Evolutionary conservation across 2,329 filamentous ascomycete genomes (phyloP).

Genomic region (Sarocladium brachiariae): DNA sequence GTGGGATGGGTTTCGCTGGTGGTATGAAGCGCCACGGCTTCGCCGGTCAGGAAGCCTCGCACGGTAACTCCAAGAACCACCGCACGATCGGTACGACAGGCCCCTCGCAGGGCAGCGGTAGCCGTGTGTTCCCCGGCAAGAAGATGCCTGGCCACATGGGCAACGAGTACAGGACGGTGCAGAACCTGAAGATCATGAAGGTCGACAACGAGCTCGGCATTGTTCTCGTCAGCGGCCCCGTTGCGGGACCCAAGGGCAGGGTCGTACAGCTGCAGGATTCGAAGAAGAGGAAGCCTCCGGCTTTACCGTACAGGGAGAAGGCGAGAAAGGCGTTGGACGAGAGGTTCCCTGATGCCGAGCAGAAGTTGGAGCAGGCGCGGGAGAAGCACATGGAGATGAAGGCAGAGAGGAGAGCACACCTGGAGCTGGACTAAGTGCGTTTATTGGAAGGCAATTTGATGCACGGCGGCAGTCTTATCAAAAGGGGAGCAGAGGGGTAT

Average conservation of each 20-base stretch:
- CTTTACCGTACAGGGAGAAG: slow-evolving; percentile 41
- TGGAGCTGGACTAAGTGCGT: background rate
- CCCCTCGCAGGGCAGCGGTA: slow-evolving; percentile 85
- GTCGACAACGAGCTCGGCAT: slow-evolving; percentile 83
- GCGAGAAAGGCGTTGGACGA: slow-evolving; percentile 35
- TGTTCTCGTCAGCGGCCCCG: slow-evolving; percentile 77
- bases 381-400: slow-evolving; percentile 47
- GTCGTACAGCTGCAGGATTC: slow-evolving; percentile 84
- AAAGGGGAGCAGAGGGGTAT: slow-evolving; percentile 5
- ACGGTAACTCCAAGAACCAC: slow-evolving; percentile 94
- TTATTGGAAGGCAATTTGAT: background rate
- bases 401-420: slow-evolving; percentile 24
- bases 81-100: slow-evolving; percentile 85
- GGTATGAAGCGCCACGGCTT: slow-evolving; percentile 98
- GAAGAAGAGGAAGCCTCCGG: slow-evolving; percentile 68
- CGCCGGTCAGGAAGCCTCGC: slow-evolving; percentile 77
- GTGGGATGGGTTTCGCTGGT: slow-evolving; percentile 91
- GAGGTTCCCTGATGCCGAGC: slow-evolving; percentile 39
- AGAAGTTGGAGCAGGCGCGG: slow-evolving; percentile 41
- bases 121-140: slow-evolving; percentile 89
- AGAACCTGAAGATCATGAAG: slow-evolving; percentile 85
- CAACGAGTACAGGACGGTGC: slow-evolving; percentile 76
- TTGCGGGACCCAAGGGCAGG: slow-evolving; percentile 83
- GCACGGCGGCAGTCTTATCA: too few species aligned
- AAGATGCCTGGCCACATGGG: slow-evolving; percentile 98